Percentiles rank a stretch among this genome's conserved stretches.
Conservation (phyloP, 176 grass and related monocot species). For the Ampelocalamus luodianensis region DNA sequence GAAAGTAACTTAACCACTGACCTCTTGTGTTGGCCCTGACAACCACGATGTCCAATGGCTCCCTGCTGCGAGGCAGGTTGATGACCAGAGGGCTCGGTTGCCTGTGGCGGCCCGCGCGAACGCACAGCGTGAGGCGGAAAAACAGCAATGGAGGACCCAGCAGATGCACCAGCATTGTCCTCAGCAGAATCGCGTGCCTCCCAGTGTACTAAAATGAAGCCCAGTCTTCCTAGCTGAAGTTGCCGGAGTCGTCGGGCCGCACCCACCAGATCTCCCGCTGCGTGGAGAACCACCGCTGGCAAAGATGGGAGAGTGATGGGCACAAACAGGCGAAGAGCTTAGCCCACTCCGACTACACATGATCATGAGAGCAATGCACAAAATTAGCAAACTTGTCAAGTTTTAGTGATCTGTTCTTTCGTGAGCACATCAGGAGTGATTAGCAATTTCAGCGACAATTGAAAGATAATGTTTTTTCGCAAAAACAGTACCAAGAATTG, state of each 20-base stretch:
- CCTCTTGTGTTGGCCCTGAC: not conserved
- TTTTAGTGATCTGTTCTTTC: not conserved
- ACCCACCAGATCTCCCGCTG: not conserved
- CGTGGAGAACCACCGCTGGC: not conserved
- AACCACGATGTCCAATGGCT: slow-evolving; percentile 8
- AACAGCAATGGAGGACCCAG: too few species aligned
- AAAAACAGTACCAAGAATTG: too few species aligned
- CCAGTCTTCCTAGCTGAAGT: slow-evolving; percentile 17
- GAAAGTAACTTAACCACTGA: not conserved
- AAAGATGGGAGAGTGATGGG: not conserved
- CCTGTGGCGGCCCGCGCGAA: not conserved
- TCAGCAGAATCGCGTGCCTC: not conserved
- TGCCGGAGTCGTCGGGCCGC: not conserved
- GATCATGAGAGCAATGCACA: not conserved
- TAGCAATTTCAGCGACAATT: too few species aligned
- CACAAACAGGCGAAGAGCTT: not conserved
- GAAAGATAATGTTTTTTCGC: too few species aligned
- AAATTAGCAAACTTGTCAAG: not conserved
- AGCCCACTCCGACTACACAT: slow-evolving; percentile 9
- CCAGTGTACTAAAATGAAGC: not conserved
- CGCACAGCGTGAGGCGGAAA: slow-evolving; percentile 4
- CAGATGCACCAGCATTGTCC: too few species aligned
- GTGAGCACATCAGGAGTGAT: too few species aligned
- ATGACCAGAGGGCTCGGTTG: slow-evolving; percentile 16
- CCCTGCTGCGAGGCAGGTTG: slow-evolving; percentile 35